Base-by-base conservation (phyloP, 768 basidiomycete genomes). In the Cystoderma amianthinum region DNA sequence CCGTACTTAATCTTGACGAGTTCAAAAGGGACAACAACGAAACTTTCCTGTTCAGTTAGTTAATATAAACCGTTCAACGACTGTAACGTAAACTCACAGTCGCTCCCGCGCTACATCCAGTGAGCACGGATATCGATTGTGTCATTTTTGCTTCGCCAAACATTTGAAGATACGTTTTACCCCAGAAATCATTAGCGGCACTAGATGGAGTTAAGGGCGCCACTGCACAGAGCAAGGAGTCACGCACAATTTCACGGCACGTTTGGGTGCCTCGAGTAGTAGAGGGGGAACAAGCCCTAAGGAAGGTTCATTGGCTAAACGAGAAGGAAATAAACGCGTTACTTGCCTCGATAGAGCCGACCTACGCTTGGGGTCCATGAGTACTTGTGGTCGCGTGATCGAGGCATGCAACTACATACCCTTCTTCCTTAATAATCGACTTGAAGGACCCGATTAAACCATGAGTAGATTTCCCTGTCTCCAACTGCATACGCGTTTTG, bases 401-500 rank as follows among this genome's bases (percentile, higher is more conserved):
- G 28, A 24, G 36, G 39, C 39, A 33, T 19, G 35, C 15, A 17
- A 15, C 16, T 18, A 57, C 76, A 51, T 51, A 96, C 94, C 95
- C 96, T 73, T 99, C 95, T 55, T 89, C 72, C 40, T 74, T 80
- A 18, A 99, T 66, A 56, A 99, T 98, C 11, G 80, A 71, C 44
- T 67, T 69, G 62, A 99, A 82, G 21, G 79, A 89, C 33, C 89
- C 85, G 17, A 96, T 69, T 52, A 98, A 75, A 4, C 93, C 88
- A 43, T 77, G 69, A 34, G 75, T 62, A 24, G 72, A 64, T 63
- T 86, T 89, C 2, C 90, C 90, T 3, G 82, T 87, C 58, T 88
- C 85, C n/a, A 99, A 72, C 59, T 99, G 96, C 82, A 97, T 94
- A 19, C 96, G 88, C 16, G 96, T 99, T 68, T 99, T 97, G 58